Percentiles rank a stretch among this genome's conserved stretches.
Evolutionary conservation across 2,329 filamentous ascomycete genomes (phyloP).

Genomic region (Curvularia eragrostidis): DNA sequence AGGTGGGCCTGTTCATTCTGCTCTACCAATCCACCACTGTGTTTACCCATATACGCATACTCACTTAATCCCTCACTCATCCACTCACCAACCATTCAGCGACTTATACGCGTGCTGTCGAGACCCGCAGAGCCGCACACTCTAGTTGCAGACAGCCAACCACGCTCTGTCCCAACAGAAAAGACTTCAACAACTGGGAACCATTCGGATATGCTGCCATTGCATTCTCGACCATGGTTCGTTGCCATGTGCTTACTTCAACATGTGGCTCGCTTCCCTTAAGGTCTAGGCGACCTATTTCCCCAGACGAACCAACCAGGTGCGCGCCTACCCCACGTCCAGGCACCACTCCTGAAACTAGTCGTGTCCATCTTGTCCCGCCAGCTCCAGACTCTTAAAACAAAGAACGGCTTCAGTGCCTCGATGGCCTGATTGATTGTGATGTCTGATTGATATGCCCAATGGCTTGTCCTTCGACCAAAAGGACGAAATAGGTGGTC

Average conservation of each 20-base stretch:
- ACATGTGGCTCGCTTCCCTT: slow-evolving; percentile 5
- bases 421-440: neutral
- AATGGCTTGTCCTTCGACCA: neutral
- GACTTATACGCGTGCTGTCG: slow-evolving; percentile 7
- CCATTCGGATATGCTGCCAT: slow-evolving; percentile 13
- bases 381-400: slow-evolving; percentile 18
- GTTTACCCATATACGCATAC: neutral
- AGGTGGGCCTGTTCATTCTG: slow-evolving; percentile 15
- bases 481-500: neutral
- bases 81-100: slow-evolving; percentile 5
- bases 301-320: slow-evolving; percentile 28
- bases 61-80: no score
- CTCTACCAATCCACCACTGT: slow-evolving; percentile 5
- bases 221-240: slow-evolving; percentile 13
- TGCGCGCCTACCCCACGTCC: slow-evolving; percentile 19
- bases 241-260: slow-evolving; percentile 19
- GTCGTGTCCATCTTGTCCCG: slow-evolving; percentile 2
- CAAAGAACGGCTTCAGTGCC: neutral
- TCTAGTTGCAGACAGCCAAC: slow-evolving; percentile 12
- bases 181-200: slow-evolving; percentile 11
- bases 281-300: slow-evolving; percentile 17
- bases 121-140: slow-evolving; percentile 21
- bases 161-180: slow-evolving; percentile 21
- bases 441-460: neutral
- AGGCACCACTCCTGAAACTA: slow-evolving; percentile 21